Evolutionary conservation across 139 green algal species (phyloP).

Genomic region (Axilococcus clingmanii): DNA sequence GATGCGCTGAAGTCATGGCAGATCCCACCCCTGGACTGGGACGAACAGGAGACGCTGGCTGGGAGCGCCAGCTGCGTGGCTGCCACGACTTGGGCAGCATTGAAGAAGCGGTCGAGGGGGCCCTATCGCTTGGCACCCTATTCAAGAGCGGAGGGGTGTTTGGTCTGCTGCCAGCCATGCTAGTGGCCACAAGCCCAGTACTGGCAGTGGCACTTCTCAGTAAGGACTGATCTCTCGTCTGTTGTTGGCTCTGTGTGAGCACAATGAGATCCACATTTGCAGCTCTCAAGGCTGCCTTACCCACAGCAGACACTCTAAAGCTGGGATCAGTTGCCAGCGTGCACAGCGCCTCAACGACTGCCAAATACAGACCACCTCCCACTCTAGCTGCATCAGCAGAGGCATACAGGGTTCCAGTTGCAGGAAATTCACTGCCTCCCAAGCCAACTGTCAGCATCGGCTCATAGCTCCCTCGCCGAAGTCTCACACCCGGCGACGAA

Average conservation of each 20-base stretch:
- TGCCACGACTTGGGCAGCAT: conserved; percentile 23
- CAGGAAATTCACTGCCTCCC: conserved; percentile 3
- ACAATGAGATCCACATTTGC: conserved; percentile 41
- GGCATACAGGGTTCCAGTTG: conserved; percentile 26
- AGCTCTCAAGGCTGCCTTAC: conserved; percentile 41
- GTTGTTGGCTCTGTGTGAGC: not conserved
- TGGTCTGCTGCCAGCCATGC: no score
- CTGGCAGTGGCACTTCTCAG: no score
- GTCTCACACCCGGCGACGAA: conserved; percentile 10
- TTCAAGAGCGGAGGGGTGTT: no score
- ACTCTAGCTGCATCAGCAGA: conserved; percentile 35
- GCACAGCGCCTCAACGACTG: conserved; percentile 51
- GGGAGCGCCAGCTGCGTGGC: conserved; percentile 20
- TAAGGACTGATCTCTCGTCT: no score
- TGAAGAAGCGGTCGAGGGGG: conserved; percentile 1
- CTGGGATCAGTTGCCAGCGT: conserved; percentile 61
- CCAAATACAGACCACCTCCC: conserved; percentile 23
- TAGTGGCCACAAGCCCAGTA: no score
- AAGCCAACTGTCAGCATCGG: conserved; percentile 20
- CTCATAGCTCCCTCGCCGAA: conserved; percentile 18
- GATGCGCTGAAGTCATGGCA: no score
- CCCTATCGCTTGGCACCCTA: no score
- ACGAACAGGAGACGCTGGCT: no score
- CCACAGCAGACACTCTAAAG: conserved; percentile 41
- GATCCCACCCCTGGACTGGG: not conserved